These are phyloP conservation scores for Fusarium sp. DNA, from an alignment of 2,329 filamentous ascomycete genomes.

Conservation along the genomic window DNA sequence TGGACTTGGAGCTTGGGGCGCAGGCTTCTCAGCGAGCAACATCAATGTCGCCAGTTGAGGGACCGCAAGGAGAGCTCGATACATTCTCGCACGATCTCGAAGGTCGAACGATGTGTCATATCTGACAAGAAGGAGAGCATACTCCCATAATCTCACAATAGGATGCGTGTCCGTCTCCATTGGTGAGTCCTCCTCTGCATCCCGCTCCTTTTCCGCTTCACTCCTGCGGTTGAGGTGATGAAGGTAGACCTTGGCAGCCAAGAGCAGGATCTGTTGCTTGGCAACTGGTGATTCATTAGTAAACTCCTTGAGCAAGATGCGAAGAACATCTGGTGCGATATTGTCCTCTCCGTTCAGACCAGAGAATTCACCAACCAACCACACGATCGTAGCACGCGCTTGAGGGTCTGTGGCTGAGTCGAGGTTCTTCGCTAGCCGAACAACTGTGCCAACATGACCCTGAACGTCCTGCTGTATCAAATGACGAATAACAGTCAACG, in stretches of 20 bases:
- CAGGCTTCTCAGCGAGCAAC: slow-evolving; percentile 92
- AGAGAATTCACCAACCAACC: slow-evolving; percentile 95
- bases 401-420: slow-evolving; percentile 89
- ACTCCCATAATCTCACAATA: slow-evolving; percentile 83
- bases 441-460: slow-evolving; percentile 85
- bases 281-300: slow-evolving; percentile 84
- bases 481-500: slow-evolving; percentile 93
- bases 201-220: slow-evolving; percentile 55
- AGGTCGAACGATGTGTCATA: slow-evolving; percentile 97
- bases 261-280: slow-evolving; percentile 89
- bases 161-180: slow-evolving; percentile 66
- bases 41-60: slow-evolving; percentile 92
- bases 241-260: slow-evolving; percentile 96
- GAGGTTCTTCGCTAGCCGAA: slow-evolving; percentile 89
- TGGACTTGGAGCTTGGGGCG: slow-evolving; percentile 89
- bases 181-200: slow-evolving; percentile 50
- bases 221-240: slow-evolving; percentile 81
- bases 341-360: slow-evolving; percentile 84
- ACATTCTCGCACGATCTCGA: slow-evolving; percentile 89
- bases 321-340: slow-evolving; percentile 90
- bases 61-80: slow-evolving; percentile 83
- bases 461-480: slow-evolving; percentile 91
- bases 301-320: slow-evolving; percentile 89
- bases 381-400: slow-evolving; percentile 93
- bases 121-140: slow-evolving; percentile 84